A percentile compares a stretch with the other conserved stretches of the same genome.
phyloP scores from a whole-genome alignment of 2,329 filamentous ascomycete species.

The Chrysoporthe puriensis region DNA sequence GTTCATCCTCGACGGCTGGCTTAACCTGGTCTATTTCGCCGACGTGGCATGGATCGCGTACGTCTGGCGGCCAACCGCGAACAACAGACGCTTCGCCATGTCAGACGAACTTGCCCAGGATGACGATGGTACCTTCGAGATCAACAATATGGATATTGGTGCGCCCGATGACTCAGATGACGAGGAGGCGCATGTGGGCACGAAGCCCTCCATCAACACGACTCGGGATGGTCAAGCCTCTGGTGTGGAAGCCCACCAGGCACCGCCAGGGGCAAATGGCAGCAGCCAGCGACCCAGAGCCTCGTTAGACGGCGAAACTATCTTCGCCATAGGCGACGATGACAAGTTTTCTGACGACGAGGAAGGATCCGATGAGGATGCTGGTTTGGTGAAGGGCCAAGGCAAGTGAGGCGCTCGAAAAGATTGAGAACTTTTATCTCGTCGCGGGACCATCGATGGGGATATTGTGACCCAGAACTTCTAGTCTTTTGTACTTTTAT shows the following conservation, averaged over 20 bases:
- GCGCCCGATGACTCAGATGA: slow-evolving; percentile 68
- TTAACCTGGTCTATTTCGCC: slow-evolving; percentile 93
- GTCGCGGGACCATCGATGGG: not conserved
- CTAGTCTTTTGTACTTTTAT: slow-evolving; percentile 22
- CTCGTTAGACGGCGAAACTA: slow-evolving; percentile 83
- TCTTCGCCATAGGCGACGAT: slow-evolving; percentile 91
- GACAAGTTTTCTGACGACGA: slow-evolving; percentile 84
- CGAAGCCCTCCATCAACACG: slow-evolving; percentile 34
- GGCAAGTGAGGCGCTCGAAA: slow-evolving; percentile 39
- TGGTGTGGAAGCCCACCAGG: slow-evolving; percentile 22
- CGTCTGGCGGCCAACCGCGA: slow-evolving; percentile 93
- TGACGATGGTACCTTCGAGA: slow-evolving; percentile 93
- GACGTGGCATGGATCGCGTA: slow-evolving; percentile 94
- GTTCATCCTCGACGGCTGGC: slow-evolving; percentile 97
- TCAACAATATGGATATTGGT: slow-evolving; percentile 89
- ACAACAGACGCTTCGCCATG: slow-evolving; percentile 98
- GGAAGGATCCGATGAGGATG: slow-evolving; percentile 55
- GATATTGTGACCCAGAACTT: not conserved
- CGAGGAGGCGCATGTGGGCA: slow-evolving; percentile 58
- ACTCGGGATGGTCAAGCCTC: slow-evolving; percentile 25
- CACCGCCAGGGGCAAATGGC: slow-evolving; percentile 24
- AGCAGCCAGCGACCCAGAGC: slow-evolving; percentile 45
- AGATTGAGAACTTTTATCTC: not conserved
- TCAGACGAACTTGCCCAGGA: slow-evolving; percentile 94
- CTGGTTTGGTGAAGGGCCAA: slow-evolving; percentile 55